Percentiles rank a stretch among this genome's conserved stretches.
phyloP scores from a whole-genome alignment of 495 filamentous ascomycete genomes.

The Neurospora sp. region DNA sequence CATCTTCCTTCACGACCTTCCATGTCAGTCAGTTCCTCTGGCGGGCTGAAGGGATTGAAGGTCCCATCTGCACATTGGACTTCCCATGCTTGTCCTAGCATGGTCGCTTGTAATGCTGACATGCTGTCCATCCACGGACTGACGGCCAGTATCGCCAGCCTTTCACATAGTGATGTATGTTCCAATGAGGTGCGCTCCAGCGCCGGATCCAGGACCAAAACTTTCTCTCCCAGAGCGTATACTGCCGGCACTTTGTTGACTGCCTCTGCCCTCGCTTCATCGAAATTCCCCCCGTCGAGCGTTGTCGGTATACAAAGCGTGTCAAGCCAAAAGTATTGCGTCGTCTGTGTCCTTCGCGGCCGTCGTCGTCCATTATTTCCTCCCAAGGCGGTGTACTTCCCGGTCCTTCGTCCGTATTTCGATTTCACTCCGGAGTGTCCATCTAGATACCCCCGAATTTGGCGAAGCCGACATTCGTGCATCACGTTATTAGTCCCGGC shows the following conservation, averaged over 20 bases:
- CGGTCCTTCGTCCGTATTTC: background rate
- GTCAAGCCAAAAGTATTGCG: slow-evolving; percentile 15
- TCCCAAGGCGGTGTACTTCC: background rate
- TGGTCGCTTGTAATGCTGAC: slow-evolving; percentile 14
- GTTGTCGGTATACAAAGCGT: slow-evolving; percentile 14
- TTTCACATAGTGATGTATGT: slow-evolving; percentile 9
- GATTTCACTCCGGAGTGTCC: background rate
- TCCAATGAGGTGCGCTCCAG: slow-evolving; percentile 8
- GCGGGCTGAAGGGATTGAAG: slow-evolving; percentile 7
- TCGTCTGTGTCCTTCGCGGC: background rate
- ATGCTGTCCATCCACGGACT: slow-evolving; percentile 13
- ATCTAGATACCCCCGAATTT: slow-evolving; percentile 3
- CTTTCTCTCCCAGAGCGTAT: slow-evolving; percentile 11
- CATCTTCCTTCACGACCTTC: background rate
- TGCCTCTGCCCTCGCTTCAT: slow-evolving; percentile 6
- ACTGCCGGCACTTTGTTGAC: slow-evolving; percentile 15
- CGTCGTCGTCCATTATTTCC: background rate
- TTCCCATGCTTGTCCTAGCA: slow-evolving; percentile 7
- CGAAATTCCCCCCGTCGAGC: background rate
- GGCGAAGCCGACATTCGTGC: slow-evolving; percentile 14
- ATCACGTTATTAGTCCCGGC: slow-evolving; percentile 9
- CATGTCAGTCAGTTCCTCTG: background rate
- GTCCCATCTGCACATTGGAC: slow-evolving; percentile 16
- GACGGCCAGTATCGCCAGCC: slow-evolving; percentile 9
- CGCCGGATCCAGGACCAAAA: slow-evolving; percentile 11